Base-by-base conservation (phyloP, 2,329 filamentous ascomycete species). In the Trichoderma sp. region DNA sequence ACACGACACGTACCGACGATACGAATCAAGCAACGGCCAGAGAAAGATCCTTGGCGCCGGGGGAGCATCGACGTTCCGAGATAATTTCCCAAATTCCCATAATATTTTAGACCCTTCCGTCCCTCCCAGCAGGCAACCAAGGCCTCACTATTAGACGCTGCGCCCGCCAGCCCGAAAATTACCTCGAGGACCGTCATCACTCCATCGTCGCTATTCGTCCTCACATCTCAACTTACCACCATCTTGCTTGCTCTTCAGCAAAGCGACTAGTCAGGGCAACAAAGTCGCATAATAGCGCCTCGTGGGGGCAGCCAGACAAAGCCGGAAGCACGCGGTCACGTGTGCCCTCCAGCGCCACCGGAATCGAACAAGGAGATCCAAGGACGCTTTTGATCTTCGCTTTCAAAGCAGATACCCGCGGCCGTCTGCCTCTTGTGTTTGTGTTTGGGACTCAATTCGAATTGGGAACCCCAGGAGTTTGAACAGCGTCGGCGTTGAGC, bases 31-130 rank as follows among this genome's bases (percentile, higher is more conserved):
- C 52, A 66, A 37, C 37, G 54, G 30, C 64, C 30, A 18, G 30
- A 55, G 43, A 37, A 59, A 66, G 64, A 66, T 56, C 64, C 64
- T 55, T 66, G 64, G 64, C 64, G 54, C 39, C 64, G 64, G 39
- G 51, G 61, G 64, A 66, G 64, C 64, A 66, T 66, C 54, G 52
- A 59, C 64, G 37, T 37, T 66, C 54, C 28, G 64, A 56, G 39
- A 66, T 66, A 66, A 66, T 66, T 59, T 66, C 64, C 64, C 64
- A 66, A 58, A 34, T 58, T 66, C 34, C 63, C 63, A 66, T 66
- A 59, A 66, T 66, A 66, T 66, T 66, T 66, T 66, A 66, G 64
- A 66, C 26, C 54, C 64, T 55, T 66, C 54, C 54, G 26, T 59
- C 64, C 49, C 46, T 37, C 52, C 34, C 64, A 34, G 24, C 18